These are phyloP conservation scores for Circinella minor DNA, from an alignment of 371 early-diverging fungal species.

Conservation along the genomic window DNA sequence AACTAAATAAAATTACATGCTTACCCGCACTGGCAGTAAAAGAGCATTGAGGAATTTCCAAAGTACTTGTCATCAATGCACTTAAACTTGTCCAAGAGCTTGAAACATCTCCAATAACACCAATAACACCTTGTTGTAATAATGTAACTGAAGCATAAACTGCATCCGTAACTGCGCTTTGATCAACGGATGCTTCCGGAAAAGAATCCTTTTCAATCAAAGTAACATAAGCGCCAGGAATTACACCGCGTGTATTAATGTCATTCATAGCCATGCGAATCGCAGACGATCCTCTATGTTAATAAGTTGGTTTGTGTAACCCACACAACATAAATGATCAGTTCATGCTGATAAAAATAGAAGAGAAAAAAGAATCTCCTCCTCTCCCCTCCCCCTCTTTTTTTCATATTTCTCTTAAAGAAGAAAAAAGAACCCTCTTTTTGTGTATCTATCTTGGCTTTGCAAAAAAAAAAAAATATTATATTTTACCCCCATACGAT, in stretches of 20 bases:
- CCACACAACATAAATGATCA: slow-evolving; percentile 8
- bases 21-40: slow-evolving; percentile 54
- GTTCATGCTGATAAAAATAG: not conserved
- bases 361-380: too few relatives aligned
- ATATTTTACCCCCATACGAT: slow-evolving; percentile 56
- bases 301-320: slow-evolving; percentile 11
- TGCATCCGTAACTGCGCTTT: slow-evolving; percentile 54
- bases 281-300: slow-evolving; percentile 61
- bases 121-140: slow-evolving; percentile 57
- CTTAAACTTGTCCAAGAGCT: slow-evolving; percentile 59
- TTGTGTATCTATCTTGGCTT: not conserved
- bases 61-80: slow-evolving; percentile 57
- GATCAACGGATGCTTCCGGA: slow-evolving; percentile 51
- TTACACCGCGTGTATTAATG: slow-evolving; percentile 56
- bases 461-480: not conserved
- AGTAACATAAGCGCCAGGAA: slow-evolving; percentile 62
- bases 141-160: slow-evolving; percentile 64
- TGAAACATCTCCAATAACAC: slow-evolving; percentile 62
- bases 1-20: not conserved
- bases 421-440: slow-evolving; percentile 1
- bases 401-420: not conserved
- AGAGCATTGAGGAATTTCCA: slow-evolving; percentile 60
- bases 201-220: slow-evolving; percentile 67
- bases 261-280: slow-evolving; percentile 64
- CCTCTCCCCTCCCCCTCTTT: not conserved